These are phyloP conservation scores for Penicillium brasilianum DNA, from an alignment of 2,329 filamentous ascomycete genomes.

Conservation along the genomic window DNA sequence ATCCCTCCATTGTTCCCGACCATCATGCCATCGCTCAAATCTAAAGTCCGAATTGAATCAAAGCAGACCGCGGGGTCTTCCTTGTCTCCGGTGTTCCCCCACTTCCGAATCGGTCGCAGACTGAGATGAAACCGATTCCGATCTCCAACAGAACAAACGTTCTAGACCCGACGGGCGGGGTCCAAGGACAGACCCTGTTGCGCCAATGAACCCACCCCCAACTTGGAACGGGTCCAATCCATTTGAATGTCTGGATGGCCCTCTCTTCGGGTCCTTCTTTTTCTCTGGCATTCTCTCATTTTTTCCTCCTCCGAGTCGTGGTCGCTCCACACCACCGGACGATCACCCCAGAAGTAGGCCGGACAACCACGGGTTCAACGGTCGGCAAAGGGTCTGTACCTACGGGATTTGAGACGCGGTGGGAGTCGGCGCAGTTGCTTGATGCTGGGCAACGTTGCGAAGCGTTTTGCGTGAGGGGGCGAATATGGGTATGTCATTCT, in stretches of 20 bases:
- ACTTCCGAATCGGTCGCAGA: slow-evolving; percentile 1
- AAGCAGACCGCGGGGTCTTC: neutral
- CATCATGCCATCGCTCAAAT: neutral
- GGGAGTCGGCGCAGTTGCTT: neutral
- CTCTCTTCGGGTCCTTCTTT: slow-evolving; percentile 5
- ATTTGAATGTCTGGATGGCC: slow-evolving; percentile 8
- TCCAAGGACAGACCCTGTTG: neutral
- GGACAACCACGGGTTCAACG: slow-evolving; percentile 10
- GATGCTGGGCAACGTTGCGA: neutral
- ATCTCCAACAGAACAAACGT: slow-evolving; percentile 8
- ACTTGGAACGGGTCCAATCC: slow-evolving; percentile 13
- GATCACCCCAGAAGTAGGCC: slow-evolving; percentile 20
- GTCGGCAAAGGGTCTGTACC: neutral
- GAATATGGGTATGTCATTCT: neutral
- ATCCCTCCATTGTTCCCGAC: neutral
- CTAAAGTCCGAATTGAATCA: neutral
- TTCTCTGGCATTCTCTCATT: neutral
- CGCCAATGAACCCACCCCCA: slow-evolving; percentile 11
- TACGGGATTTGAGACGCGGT: neutral
- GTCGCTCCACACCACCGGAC: slow-evolving; percentile 20
- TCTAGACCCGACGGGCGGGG: slow-evolving; percentile 10
- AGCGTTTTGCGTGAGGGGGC: neutral
- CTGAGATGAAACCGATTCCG: slow-evolving; percentile 6
- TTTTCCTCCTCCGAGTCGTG: slow-evolving; percentile 14
- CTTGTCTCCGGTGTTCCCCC: neutral